Evolutionary conservation across 805 yeast genomes (phyloP), one percentile per base, ranked within the genome.

Genomic region (Zygotorulaspora sp.): DNA sequence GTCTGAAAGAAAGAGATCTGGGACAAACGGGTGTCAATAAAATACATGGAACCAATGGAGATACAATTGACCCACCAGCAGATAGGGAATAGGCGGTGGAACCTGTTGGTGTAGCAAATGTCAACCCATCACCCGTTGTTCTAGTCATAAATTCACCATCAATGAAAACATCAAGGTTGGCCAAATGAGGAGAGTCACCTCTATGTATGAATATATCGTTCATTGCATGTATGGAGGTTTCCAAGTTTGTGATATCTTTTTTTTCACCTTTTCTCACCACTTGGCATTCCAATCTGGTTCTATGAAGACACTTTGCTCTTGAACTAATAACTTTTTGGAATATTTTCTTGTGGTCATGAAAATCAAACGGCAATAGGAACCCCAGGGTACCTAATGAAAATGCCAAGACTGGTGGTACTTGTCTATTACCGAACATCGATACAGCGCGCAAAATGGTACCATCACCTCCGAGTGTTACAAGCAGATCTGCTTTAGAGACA

Each of bases 381-480:
- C 97, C 97, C 27, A 89, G 62, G 0, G 97, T 88, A 0, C 97
- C 97, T 64, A 89, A 64, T 0, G 96, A 85, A 56, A 86, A 88
- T 18, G 94, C 78, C 35, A 89, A 63, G 0, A 89, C 85, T 0
- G 97, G 97, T 1, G 97, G 97, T 3, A 86, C 92, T 21, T 66
- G 68, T 7, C 70, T 70, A 53, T 78, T 76, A 38, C 81, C 77
- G 55, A 89, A 89, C 50, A 78, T 66, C 4, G 92, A 78, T 0
- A 87, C 90, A 0, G 90, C 95, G 38, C 89, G 74, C 30, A 89
- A 61, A 38, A 87, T 86, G 0, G 97, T 89, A 4, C 97, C 97
- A 61, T 89, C 97, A 13, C 97, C 97, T n/a, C 97, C 97, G 26
- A 89, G 62, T 0, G 96, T 83, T 6, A 89, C 88, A 25, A 89